Percentiles rank a stretch among this genome's conserved stretches.
Evolutionary conservation across 2,329 filamentous ascomycete species (phyloP).

Genomic region (Metarhizium sp.): DNA sequence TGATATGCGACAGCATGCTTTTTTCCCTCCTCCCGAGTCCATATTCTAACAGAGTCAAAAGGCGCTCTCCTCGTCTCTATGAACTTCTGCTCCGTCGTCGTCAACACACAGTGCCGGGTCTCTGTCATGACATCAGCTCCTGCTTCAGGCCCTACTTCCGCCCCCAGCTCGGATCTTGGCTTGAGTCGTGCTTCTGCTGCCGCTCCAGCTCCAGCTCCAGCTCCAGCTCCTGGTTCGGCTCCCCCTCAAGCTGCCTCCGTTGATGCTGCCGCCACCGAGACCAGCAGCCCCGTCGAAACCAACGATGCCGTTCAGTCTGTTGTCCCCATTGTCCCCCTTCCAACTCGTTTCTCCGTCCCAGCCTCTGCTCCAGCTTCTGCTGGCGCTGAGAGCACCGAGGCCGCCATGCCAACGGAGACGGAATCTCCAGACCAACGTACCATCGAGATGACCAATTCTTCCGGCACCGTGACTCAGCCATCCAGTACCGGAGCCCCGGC

Average conservation of each 20-base stretch:
- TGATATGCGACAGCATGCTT: too few relatives aligned
- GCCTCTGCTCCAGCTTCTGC: slow-evolving; percentile 8
- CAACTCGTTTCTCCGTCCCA: not conserved
- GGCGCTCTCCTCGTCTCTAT: slow-evolving; percentile 24
- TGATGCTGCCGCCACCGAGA: slow-evolving; percentile 5
- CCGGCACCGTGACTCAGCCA: not conserved
- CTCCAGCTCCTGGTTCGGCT: slow-evolving; percentile 7
- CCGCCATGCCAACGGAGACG: not conserved
- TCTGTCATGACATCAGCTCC: slow-evolving; percentile 17
- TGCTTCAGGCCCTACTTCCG: slow-evolving; percentile 4
- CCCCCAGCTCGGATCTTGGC: slow-evolving; percentile 6
- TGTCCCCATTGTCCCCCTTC: not conserved
- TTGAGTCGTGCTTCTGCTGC: too few relatives aligned
- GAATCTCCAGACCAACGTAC: slow-evolving; percentile 7
- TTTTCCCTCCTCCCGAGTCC: too few relatives aligned
- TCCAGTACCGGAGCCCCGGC: slow-evolving; percentile 11
- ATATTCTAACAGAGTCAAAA: slow-evolving; percentile 6
- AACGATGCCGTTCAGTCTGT: slow-evolving; percentile 2
- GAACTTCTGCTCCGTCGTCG: slow-evolving; percentile 26
- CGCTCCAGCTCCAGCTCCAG: slow-evolving; percentile 7
- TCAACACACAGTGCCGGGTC: slow-evolving; percentile 23
- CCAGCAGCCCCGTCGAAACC: slow-evolving; percentile 6
- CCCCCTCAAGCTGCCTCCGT: slow-evolving; percentile 13
- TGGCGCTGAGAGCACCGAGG: slow-evolving; percentile 2
- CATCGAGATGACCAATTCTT: slow-evolving; percentile 5